Conservation (phyloP, 73 alveolate genomes). For the Symbiodinium pilosum region DNA sequence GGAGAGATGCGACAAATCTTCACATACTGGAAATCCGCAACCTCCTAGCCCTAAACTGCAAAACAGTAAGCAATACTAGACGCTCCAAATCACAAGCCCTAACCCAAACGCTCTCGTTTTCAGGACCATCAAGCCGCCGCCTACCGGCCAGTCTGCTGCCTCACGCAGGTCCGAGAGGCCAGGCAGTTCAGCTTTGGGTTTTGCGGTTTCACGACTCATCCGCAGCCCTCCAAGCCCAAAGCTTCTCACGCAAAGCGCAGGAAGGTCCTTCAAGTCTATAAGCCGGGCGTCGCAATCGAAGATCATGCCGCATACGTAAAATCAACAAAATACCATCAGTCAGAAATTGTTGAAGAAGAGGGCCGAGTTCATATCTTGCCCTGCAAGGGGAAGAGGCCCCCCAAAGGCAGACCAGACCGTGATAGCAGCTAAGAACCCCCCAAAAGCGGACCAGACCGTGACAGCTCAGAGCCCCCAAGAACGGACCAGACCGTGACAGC, state of each 20-base stretch:
- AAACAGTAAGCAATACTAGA: not conserved
- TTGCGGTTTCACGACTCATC: not conserved
- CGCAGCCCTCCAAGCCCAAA: not conserved
- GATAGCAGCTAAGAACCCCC: no score
- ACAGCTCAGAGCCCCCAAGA: no score
- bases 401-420: no score
- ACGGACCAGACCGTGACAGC: no score
- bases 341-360: no score
- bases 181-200: no score
- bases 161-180: not conserved
- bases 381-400: no score
- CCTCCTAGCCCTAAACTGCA: not conserved
- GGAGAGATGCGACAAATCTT: no score
- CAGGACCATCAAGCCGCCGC: constrained; percentile 87
- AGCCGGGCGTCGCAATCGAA: not conserved
- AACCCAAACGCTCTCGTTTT: not conserved
- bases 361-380: no score
- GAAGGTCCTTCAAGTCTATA: not conserved
- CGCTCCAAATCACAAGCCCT: not conserved
- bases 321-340: not conserved
- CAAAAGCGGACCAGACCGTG: no score
- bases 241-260: not conserved
- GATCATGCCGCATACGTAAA: not conserved
- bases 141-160: constrained; percentile 22
- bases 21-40: no score